These are phyloP conservation scores for Magnaporthales sp. DNA, from an alignment of 2,329 filamentous ascomycete genomes.

Conservation along the genomic window DNA sequence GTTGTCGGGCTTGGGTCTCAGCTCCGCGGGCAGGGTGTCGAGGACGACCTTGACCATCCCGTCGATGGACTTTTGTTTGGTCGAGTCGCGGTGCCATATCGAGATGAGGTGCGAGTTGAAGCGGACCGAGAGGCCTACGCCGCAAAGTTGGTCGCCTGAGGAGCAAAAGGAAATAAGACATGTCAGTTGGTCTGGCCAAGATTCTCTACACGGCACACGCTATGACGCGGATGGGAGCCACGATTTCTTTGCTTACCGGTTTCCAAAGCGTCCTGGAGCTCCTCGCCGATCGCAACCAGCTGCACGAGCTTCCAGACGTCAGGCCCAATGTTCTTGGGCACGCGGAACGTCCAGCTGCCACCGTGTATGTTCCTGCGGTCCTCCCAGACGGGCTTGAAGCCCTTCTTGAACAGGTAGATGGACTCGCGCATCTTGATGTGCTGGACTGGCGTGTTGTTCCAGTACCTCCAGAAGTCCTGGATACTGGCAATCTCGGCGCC, in stretches of 20 bases:
- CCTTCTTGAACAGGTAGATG: conserved; percentile 71
- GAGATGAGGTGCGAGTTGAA: conserved; percentile 85
- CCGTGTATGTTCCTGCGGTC: conserved; percentile 80
- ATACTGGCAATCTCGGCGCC: conserved; percentile 64
- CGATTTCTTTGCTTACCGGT: conserved; percentile 46
- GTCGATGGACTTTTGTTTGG: conserved; percentile 71
- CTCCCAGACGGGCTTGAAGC: conserved; percentile 72
- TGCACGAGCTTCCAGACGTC: conserved; percentile 78
- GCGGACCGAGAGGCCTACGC: conserved; percentile 76
- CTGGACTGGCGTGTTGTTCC: conserved; percentile 71
- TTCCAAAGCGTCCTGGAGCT: conserved; percentile 65
- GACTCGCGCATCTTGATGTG: conserved; percentile 70
- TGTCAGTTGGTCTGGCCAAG: background rate
- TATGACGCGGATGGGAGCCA: no score
- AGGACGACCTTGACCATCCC: conserved; percentile 65
- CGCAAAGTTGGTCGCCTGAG: conserved; percentile 81
- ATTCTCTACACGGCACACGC: no score
- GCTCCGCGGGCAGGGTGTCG: conserved; percentile 56
- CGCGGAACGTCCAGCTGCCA: conserved; percentile 87
- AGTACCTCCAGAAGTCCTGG: conserved; percentile 78
- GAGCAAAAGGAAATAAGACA: conserved; percentile 18
- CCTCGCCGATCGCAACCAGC: conserved; percentile 75
- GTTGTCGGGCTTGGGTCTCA: conserved; percentile 61
- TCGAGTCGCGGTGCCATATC: conserved; percentile 86
- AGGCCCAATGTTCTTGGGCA: conserved; percentile 64